Conservation (phyloP, 306 rosid genomes). For the Vigna radiata region DNA sequence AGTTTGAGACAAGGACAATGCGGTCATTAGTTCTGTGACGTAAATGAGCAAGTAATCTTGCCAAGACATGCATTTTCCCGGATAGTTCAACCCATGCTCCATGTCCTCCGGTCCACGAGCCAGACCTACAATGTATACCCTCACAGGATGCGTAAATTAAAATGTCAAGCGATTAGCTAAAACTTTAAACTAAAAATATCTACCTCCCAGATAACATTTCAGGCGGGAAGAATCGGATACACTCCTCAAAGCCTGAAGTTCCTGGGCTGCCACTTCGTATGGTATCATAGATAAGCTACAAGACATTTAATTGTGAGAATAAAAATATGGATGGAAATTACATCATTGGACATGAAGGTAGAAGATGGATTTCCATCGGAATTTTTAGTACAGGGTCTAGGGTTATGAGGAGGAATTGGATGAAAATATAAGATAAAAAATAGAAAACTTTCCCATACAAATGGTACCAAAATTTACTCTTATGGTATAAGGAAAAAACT, state of each 20-base stretch:
- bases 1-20: conserved; percentile 95
- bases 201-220: conserved; percentile 97
- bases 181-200: conserved; percentile 32
- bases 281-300: conserved; percentile 93
- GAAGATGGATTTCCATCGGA: conserved; percentile 39
- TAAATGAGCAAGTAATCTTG: conserved; percentile 86
- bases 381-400: conserved; percentile 10
- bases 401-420: conserved; percentile 28
- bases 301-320: conserved; percentile 46
- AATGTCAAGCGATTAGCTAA: conserved; percentile 22
- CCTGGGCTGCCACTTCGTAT: conserved; percentile 85
- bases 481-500: conserved; percentile 2
- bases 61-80: conserved; percentile 97
- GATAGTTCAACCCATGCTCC: conserved; percentile 98
- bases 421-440: conserved; percentile 4
- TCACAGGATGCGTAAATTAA: conserved; percentile 28
- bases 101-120: conserved; percentile 91
- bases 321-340: conserved; percentile 23
- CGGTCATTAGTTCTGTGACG: conserved; percentile 87
- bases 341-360: conserved; percentile 23
- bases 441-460: conserved; percentile 4
- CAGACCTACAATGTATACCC: conserved; percentile 65
- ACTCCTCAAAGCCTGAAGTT: conserved; percentile 94
- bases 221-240: conserved; percentile 88
- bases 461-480: conserved; percentile 9